Base-by-base conservation (phyloP, 2,329 filamentous ascomycete genomes). In the Epichloe sibirici region DNA sequence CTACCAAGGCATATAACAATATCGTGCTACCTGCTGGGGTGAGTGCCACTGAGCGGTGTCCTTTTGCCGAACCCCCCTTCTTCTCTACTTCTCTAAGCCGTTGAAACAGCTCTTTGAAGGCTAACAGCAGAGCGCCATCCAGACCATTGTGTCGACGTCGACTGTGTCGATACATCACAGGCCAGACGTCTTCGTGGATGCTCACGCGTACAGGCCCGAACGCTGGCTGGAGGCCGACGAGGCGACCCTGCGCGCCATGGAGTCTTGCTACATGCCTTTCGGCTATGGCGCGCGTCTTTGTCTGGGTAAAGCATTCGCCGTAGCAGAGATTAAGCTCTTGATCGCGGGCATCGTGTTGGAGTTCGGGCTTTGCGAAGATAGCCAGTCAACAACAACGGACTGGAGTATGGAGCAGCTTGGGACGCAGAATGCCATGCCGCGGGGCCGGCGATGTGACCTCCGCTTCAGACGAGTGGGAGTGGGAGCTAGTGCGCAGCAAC, bases 131-230 rank as follows among this genome's bases (percentile, higher is more conserved):
- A n/a, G 25, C 39, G 11, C 5, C 15, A 9, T 46, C 9, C 31
- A 53, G 52, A 53, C 52, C 11, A 21, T 53, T 15, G 52, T 53
- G n/a, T 53, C 52, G 25, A 51, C 52, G 7, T 50, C 52, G 37
- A 53, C 52, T 2, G 12, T 50, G 34, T 28, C 48, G 6, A 47
- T 53, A 40, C 52, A 53, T 13, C 48, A 47, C 6, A 38, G 47
- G 17, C 37, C 43, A 35, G 48, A 50, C n/a, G 37, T 50, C 9
- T 53, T 53, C 43, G 5, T n/a, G 15, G 47, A 50, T 17, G 34
- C 48, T 6, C 42, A 46, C 35, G 15, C 15, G 2, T 50, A 46
- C 43, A n/a, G 38, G 12, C 52, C 52, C 15, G 52, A 51, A 2
- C 52, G 52, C 15, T 53, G 52, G 52, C 37, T 53, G 37, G 23